These are phyloP conservation scores for Pyricularia grisea DNA, from an alignment of 2,329 filamentous ascomycete genomes.

Conservation along the genomic window DNA sequence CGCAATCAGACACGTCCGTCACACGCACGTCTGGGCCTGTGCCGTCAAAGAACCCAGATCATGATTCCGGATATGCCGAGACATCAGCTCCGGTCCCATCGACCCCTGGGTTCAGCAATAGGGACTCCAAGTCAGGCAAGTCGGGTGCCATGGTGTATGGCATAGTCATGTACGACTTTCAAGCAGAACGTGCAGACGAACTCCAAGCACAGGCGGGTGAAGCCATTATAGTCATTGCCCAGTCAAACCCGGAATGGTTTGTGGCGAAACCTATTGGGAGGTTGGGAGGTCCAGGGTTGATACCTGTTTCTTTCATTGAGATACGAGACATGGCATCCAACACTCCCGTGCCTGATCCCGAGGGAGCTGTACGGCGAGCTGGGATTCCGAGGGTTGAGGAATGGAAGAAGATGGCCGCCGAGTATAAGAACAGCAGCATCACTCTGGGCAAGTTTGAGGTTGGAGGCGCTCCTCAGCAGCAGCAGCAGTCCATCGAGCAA, in stretches of 20 bases:
- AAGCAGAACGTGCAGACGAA: constrained; percentile 91
- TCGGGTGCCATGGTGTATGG: constrained; percentile 87
- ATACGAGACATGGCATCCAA: constrained; percentile 90
- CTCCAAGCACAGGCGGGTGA: constrained; percentile 91
- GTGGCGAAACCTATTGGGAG: constrained; percentile 98
- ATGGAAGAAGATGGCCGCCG: constrained; percentile 99
- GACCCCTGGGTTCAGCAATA: constrained; percentile 27
- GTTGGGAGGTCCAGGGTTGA: constrained; percentile 88
- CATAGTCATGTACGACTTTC: constrained; percentile 94
- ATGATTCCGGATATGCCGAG: constrained; percentile 87
- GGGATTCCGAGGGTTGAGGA: constrained; percentile 94
- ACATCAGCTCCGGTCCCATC: constrained; percentile 17
- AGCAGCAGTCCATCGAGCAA: constrained; percentile 49
- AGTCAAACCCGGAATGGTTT: constrained; percentile 98
- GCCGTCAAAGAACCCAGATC: constrained; percentile 54
- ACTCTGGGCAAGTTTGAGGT: constrained; percentile 83
- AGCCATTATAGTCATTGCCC: constrained; percentile 95
- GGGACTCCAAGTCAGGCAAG: constrained; percentile 39
- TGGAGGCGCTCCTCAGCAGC: constrained; percentile 29
- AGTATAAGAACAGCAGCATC: constrained; percentile 99
- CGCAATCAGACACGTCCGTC: constrained; percentile 49
- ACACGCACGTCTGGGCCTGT: constrained; percentile 21
- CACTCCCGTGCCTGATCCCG: constrained; percentile 68
- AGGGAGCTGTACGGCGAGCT: constrained; percentile 77
- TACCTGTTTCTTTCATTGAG: constrained; percentile 94